Evolutionary conservation across 495 filamentous ascomycete species (phyloP), one percentile per base, ranked within the genome.

Genomic region (Penicillium taxi): DNA sequence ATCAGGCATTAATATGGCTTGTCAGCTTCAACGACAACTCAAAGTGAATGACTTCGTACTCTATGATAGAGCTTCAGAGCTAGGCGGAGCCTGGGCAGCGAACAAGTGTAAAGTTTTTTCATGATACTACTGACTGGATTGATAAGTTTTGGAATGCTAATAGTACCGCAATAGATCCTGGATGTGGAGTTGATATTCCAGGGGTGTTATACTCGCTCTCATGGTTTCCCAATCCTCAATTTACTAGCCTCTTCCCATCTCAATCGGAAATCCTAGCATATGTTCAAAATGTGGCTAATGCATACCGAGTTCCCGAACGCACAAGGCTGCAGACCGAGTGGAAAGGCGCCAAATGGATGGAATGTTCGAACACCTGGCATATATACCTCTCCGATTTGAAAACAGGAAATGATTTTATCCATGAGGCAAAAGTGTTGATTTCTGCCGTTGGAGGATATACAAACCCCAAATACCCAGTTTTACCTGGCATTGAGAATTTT

Each of bases 401-500:
- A n/a, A 48, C 34, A n/a, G 19, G 35, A 2, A n/a, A 35, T 12
- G 14, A 24, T 6, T 39, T 42, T 12, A 24, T 28, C 6, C 56
- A 61, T 24, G 46, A 62, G 24, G 58, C 56, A 18, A 72, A 69
- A 46, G 53, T 74, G 9, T 41, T 75, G 2, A 48, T 73, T 7
- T 62, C 52, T 33, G 58, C 57, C 12, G 63, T 67, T n/a, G 71
- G 36, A 12, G 36, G 36, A 26, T 39, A 39, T 32, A 39, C 36
- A 27, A 39, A 39, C 9, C 73, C 73, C 4, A 66, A 68, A 26
- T 39, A 49, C 13, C 55, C 52, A 21, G 64, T 69, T 36, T 61
- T 74, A 6, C 55, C 68, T 9, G 68, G 64, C 4, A 39, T 64
- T 19, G 48, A 67, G 5, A 44, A 36, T 13, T 80, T 75, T 45